phyloP scores from a whole-genome alignment of 2,329 filamentous ascomycete genomes.

The Aspergillus viridinutans region DNA sequence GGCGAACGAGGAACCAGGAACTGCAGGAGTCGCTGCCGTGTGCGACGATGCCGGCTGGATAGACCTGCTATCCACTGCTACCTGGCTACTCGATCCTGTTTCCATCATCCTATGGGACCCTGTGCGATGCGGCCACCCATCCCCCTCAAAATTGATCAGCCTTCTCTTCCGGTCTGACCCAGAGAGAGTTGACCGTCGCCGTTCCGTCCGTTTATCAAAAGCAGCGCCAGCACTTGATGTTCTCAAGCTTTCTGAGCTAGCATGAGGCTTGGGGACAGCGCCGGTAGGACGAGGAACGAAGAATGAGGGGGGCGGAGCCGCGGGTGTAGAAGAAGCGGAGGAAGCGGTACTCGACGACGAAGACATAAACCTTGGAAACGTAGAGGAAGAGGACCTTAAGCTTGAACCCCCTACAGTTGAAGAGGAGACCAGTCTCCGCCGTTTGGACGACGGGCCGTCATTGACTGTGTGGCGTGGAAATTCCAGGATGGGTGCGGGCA shows the following conservation, averaged over 20 bases:
- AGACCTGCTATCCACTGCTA: slow-evolving; percentile 21
- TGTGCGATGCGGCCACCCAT: slow-evolving; percentile 16
- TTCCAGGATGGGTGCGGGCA: slow-evolving; percentile 17
- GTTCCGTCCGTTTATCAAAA: slow-evolving; percentile 13
- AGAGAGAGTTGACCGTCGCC: slow-evolving; percentile 19
- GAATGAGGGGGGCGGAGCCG: slow-evolving; percentile 7
- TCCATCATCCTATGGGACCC: slow-evolving; percentile 9
- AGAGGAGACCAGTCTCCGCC: slow-evolving; percentile 33
- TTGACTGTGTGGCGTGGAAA: slow-evolving; percentile 25
- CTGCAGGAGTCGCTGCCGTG: slow-evolving; percentile 3
- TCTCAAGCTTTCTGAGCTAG: slow-evolving; percentile 11
- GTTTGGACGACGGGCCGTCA: slow-evolving; percentile 29
- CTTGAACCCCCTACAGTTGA: slow-evolving; percentile 12
- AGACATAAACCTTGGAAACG: slow-evolving; percentile 19
- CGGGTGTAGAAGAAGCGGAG: slow-evolving; percentile 11
- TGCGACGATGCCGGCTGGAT: slow-evolving; percentile 19
- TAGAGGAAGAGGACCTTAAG: neutral
- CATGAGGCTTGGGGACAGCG: slow-evolving; percentile 12
- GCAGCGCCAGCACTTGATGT: slow-evolving; percentile 14
- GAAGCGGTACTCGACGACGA: slow-evolving; percentile 20
- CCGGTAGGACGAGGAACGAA: slow-evolving; percentile 4
- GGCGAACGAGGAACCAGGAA: slow-evolving; percentile 27
- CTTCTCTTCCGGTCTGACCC: slow-evolving; percentile 41
- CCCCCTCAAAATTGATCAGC: slow-evolving; percentile 34
- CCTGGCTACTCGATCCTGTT: slow-evolving; percentile 12